Base-by-base conservation (phyloP, 1,139 yeast genomes). In the Protomyces arabidopsidicola region DNA sequence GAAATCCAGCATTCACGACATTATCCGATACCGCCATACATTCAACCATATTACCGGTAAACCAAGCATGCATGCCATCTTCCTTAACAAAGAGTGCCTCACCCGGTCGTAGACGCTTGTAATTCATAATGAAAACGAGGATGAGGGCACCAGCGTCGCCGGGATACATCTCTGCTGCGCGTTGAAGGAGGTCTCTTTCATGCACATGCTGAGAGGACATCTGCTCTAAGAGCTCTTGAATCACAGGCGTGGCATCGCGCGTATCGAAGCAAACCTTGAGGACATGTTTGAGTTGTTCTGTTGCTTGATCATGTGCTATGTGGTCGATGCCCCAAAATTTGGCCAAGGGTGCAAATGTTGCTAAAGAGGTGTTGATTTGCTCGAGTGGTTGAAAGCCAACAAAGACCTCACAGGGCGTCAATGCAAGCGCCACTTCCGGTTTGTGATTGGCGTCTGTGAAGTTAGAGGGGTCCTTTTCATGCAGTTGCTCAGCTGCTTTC, bases 1-100 rank as follows among this genome's bases (percentile, higher is more conserved):
- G 93, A 79, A 93, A 93, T 9, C 98, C 99, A 6, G 98, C 96
- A 76, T 98, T 85, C 55, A 93, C 97, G 66, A 93, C 99, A 72
- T 93, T 93, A 75, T 93, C 99, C 50, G 96, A 87, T 12, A 98
- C 97, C 59, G 98, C 98, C 99, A 93, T 93, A 79, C 98, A 95
- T 78, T 93, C 99, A 72, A 93, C 90, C 70, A 93, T 93, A 75
- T 93, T 98, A 69, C 98, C 98, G 64, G 87, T 82, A 69, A 93
- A 93, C 77, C 95, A 93, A 42, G 98, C 98, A 75, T 93, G 98
- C 31, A 98, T 98, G 75, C 90, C 98, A 78, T 90, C 90, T 59
- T 98, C 98, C 75, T 90, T 90, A 75, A 93, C 81, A 74, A 91
- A 93, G 86, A 93, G 90, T 67, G 97, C 98, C 78, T 95, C 96